Base-by-base conservation (phyloP, 805 yeast species). In the Martiniozyma abietophila region DNA sequence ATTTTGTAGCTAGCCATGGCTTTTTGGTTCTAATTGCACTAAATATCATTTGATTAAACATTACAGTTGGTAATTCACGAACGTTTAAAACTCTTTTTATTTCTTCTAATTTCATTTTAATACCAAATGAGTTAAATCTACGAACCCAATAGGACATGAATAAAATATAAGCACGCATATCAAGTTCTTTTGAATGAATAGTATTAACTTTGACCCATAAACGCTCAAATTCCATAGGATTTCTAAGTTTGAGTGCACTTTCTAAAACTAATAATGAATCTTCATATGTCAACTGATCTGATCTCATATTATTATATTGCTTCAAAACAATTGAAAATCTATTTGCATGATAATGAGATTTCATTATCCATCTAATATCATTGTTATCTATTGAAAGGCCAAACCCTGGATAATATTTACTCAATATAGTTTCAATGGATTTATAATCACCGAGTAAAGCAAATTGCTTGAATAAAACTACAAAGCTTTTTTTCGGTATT, bases 11-110 rank as follows among this genome's bases (percentile, higher is more conserved):
- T 8, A 41, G 22, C 36, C 45, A 35, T n/a, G 48, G 43, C 18
- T 38, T 35, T 7, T 41, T 32, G 31, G 32, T 41, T 24, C 50
- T 29, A 14, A 50, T 32, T 18, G 42, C 38, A 14, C 50, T 36
- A 35, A 40, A 52, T 6, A 55, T 49, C 41, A 52, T 36, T 33
- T 52, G 52, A 35, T 55, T 51, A 28, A 48, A 48, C 8, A 49
- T 15, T 10, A 14, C 27, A 4, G 47, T 31, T 8, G 57, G 56
- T 4, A 55, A 27, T 11, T 20, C 18, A 4, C 42, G 37, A 10
- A 35, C 11, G 3, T 28, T 32, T 2, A 40, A 35, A 10, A 20
- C 25, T 21, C 38, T 17, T 8, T 34, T 32, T 2, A 51, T 32
- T 11, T 40, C 41, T 14, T 47, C 42, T 6, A 54, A 20, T 18